phyloP scores from a whole-genome alignment of 208 protist genomes.

The Giardia muris region DNA sequence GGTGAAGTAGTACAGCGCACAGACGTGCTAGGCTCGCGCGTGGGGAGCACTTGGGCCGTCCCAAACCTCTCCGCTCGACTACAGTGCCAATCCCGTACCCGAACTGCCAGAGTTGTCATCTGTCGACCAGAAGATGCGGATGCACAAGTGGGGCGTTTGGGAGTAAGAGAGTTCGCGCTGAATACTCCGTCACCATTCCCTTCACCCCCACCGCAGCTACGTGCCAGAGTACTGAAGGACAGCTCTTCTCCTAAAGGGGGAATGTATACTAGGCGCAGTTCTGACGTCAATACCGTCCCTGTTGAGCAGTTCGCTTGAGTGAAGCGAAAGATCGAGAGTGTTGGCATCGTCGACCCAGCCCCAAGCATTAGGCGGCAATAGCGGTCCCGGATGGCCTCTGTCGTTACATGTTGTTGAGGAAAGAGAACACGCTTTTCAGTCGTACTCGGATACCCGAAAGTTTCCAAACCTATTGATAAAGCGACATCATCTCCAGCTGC shows the following conservation, averaged over 20 bases:
- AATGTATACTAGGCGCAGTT: not conserved
- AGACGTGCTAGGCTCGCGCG: not conserved
- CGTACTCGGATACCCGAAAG: not conserved
- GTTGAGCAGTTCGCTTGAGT: not conserved
- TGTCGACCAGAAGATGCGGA: not conserved
- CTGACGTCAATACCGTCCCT: not conserved
- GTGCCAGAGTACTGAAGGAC: not conserved
- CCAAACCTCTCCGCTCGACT: not conserved
- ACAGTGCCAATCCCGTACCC: not conserved
- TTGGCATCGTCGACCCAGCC: not conserved
- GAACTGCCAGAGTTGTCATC: not conserved
- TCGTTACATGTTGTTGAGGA: not conserved
- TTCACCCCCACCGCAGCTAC: not conserved
- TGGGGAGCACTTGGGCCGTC: not conserved
- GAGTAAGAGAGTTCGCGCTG: not conserved
- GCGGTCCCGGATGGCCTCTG: not conserved
- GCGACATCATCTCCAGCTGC: not conserved
- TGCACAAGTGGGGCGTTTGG: not conserved
- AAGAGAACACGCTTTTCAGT: not conserved
- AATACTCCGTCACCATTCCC: not conserved
- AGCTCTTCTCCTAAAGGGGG: not conserved
- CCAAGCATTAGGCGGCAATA: not conserved
- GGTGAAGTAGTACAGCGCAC: not conserved
- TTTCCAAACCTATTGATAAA: not conserved
- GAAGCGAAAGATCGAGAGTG: not conserved